Evolutionary conservation across 352 stramenopile species (phyloP), one percentile per base, ranked within the genome.

Genomic region (Phytophthora capsici): DNA sequence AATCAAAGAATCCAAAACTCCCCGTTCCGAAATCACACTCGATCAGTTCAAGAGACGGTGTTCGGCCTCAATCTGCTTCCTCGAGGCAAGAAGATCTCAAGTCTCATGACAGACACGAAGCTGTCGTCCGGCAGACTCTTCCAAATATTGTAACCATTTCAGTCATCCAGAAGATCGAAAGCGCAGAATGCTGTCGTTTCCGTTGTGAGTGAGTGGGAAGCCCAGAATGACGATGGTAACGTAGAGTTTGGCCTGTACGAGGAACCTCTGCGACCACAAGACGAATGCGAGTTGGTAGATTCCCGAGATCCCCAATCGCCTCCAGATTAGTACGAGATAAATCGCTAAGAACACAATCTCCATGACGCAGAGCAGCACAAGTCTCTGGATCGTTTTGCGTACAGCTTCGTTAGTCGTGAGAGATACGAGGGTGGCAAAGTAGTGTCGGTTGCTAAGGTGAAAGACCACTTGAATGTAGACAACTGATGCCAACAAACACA

Each of bases 131-230:
- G n/a, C n/a, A n/a, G n/a, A n/a, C 8, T 41, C 12, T 0, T 16
- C 36, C 20, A 23, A 48, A 30, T n/a, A 23, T 0, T 48, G 41
- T 48, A 7, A 17, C 2, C 4, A 34, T 16, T 22, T 37, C 44
- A 32, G 9, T 65, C 32, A 51, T 7, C 49, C 19, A 19, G 60
- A 56, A 16, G 52, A 54, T 9, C 26, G 30, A 1, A 73, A 65
- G 43, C 58, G 51, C 16, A 73, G 25, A 36, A 76, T 79, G 32
- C 58, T 73, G 32, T 74, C 60, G 32, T 78, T 77, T 25, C 72
- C 72, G 19, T 55, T 68, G 47, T 77, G 69, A 0, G 51, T 58
- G 1, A 80, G 57, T 20, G 71, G 66, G 22, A 78, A 76, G 0
- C 56, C 64, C 25, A 76, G 59, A 12, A 78, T 75, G 25, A 71